These are phyloP conservation scores for Chalciporus piperatoides DNA, from an alignment of 1,284 basidiomycete species.

Conservation along the genomic window DNA sequence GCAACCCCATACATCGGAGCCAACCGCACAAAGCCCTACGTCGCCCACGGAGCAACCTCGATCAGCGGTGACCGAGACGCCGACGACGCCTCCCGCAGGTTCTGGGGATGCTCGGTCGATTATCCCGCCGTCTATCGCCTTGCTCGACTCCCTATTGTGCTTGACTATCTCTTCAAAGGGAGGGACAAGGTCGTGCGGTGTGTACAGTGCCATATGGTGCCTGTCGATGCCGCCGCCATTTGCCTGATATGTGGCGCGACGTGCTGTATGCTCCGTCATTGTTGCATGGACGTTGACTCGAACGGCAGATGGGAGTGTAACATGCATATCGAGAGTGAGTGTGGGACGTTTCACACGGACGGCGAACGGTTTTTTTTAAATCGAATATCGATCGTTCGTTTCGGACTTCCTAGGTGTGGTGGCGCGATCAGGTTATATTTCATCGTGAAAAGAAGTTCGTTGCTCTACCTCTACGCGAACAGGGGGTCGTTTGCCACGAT, in stretches of 20 bases:
- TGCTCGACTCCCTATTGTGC: slow-evolving; percentile 73
- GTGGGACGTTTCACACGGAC: not conserved
- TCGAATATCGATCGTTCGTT: not conserved
- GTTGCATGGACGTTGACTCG: slow-evolving; percentile 76
- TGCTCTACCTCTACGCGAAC: slow-evolving; percentile 88
- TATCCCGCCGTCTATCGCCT: slow-evolving; percentile 86
- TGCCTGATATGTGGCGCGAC: slow-evolving; percentile 90
- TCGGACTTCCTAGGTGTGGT: slow-evolving; percentile 63
- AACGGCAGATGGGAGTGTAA: slow-evolving; percentile 85
- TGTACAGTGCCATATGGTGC: slow-evolving; percentile 73
- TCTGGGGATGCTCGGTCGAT: slow-evolving; percentile 47
- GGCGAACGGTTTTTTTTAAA: not conserved
- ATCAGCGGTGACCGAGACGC: not conserved
- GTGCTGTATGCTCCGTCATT: slow-evolving; percentile 91
- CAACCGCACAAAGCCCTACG: not conserved
- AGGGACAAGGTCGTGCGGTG: slow-evolving; percentile 73
- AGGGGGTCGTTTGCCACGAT: slow-evolving; percentile 85
- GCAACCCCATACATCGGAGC: too few species aligned
- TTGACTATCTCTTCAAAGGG: slow-evolving; percentile 77
- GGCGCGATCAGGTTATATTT: slow-evolving; percentile 89
- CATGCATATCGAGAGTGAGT: slow-evolving; percentile 89
- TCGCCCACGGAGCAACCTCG: not conserved
- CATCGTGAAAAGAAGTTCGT: slow-evolving; percentile 87
- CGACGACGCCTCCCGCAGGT: not conserved
- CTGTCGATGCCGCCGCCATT: slow-evolving; percentile 85